Conservation (phyloP, 2,329 filamentous ascomycete species). For the Simplicillium sp. region DNA sequence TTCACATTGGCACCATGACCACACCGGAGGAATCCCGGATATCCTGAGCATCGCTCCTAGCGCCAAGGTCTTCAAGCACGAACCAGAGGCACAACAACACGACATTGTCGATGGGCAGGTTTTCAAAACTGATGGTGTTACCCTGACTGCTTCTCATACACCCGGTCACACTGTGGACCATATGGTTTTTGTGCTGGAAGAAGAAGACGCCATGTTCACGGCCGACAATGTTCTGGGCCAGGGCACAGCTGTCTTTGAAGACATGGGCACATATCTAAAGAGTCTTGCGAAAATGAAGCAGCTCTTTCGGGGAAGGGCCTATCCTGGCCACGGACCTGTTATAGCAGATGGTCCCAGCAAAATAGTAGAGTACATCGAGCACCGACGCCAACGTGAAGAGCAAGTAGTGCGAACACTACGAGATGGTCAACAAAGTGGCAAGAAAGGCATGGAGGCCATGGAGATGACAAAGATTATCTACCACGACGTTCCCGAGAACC, state of each 20-base stretch:
- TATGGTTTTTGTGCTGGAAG: conserved; percentile 65
- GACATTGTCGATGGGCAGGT: conserved; percentile 38
- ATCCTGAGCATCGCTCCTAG: conserved; percentile 55
- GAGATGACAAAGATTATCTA: conserved; percentile 89
- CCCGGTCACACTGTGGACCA: conserved; percentile 75
- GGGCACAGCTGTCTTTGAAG: conserved; percentile 77
- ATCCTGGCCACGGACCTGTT: conserved; percentile 80
- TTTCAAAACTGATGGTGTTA: conserved; percentile 52
- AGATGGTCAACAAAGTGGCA: conserved; percentile 10
- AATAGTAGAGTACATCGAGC: conserved; percentile 74
- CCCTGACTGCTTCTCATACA: conserved; percentile 51
- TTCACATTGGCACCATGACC: conserved; percentile 90
- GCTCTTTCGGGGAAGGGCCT: conserved; percentile 59
- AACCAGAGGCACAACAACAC: conserved; percentile 40
- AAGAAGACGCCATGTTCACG: conserved; percentile 79
- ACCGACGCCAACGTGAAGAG: conserved; percentile 69
- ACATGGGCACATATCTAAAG: conserved; percentile 57
- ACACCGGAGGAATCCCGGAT: conserved; percentile 66
- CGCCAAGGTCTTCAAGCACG: conserved; percentile 56
- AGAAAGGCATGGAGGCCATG: conserved; percentile 54
- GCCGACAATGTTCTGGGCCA: conserved; percentile 85
- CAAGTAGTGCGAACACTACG: conserved; percentile 62
- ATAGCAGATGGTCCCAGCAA: conserved; percentile 62
- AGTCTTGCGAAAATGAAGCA: conserved; percentile 61
- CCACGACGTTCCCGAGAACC: conserved; percentile 61